Conservation (phyloP, 2,329 filamentous ascomycete genomes). For the Xylariaceae sp. region DNA sequence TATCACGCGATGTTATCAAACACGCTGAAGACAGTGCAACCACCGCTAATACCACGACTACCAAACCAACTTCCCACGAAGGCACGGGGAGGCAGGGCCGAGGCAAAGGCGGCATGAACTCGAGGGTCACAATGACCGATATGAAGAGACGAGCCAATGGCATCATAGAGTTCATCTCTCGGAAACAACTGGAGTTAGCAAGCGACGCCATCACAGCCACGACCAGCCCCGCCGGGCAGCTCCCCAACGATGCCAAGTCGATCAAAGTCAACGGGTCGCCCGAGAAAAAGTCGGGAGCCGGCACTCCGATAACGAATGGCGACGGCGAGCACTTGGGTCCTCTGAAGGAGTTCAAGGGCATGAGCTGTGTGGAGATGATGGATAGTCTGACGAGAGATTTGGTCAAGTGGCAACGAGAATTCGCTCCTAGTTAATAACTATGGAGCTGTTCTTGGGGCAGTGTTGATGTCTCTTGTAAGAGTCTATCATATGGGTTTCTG, state of each 20-base stretch:
- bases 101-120: constrained; percentile 52
- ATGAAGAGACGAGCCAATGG: constrained; percentile 80
- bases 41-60: constrained; percentile 23
- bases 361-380: constrained; percentile 87
- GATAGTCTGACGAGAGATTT: constrained; percentile 76
- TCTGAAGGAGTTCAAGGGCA: constrained; percentile 62
- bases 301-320: constrained; percentile 21
- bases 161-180: constrained; percentile 85
- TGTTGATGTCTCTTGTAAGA: constrained; percentile 16
- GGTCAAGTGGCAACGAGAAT: constrained; percentile 81
- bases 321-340: constrained; percentile 27
- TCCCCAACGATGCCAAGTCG: constrained; percentile 35
- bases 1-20: constrained; percentile 44
- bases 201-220: constrained; percentile 49
- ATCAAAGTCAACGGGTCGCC: constrained; percentile 35
- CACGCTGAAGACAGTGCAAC: constrained; percentile 44
- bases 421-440: constrained; percentile 29
- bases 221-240: constrained; percentile 38
- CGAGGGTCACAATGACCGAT: constrained; percentile 78
- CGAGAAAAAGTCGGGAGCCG: constrained; percentile 16
- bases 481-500: constrained; percentile 3
- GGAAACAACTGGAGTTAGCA: constrained; percentile 83
- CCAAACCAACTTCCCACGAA: constrained; percentile 33
- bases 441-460: constrained; percentile 9
- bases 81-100: constrained; percentile 50